A percentile compares a stretch with the other conserved stretches of the same genome.
phyloP scores from a whole-genome alignment of 768 basidiomycete species.

The Xanthoconium stramineum region DNA sequence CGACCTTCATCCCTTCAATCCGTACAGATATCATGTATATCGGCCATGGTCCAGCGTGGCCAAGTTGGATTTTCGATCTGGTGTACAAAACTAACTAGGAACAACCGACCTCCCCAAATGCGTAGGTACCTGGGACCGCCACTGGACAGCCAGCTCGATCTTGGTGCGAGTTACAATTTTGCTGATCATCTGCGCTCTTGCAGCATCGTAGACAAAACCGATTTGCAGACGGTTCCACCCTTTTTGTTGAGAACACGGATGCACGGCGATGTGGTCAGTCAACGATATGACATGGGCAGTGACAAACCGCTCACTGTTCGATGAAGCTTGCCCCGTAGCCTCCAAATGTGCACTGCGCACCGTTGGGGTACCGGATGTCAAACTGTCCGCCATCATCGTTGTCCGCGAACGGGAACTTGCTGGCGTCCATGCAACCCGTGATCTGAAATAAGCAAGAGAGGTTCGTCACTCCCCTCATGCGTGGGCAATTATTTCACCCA shows the following conservation, averaged over 20 bases:
- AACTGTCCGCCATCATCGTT: constrained; percentile 48
- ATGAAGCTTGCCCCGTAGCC: constrained; percentile 52
- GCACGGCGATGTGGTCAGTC: background rate
- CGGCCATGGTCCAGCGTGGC: constrained; percentile 17
- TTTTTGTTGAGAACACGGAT: constrained; percentile 12
- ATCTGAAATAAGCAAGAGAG: constrained; percentile 22
- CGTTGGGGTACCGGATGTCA: constrained; percentile 49
- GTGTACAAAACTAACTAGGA: constrained; percentile 24
- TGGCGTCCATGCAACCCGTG: constrained; percentile 37
- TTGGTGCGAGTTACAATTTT: constrained; percentile 50
- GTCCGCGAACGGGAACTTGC: constrained; percentile 30
- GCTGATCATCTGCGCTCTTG: constrained; percentile 37
- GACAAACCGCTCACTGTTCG: constrained; percentile 36
- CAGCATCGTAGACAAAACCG: constrained; percentile 53
- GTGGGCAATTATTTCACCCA: constrained; percentile 7
- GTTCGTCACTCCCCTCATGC: background rate
- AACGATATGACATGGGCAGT: background rate
- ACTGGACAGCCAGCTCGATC: constrained; percentile 42
- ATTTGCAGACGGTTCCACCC: constrained; percentile 44
- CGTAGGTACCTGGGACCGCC: constrained; percentile 46
- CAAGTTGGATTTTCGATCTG: background rate
- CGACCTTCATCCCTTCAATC: no score
- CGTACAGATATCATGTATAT: background rate
- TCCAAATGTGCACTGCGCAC: constrained; percentile 51
- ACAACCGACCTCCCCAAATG: constrained; percentile 40